A percentile compares a stretch with the other conserved stretches of the same genome.
These are phyloP conservation scores for grape (Vitis vinifera) DNA, from an alignment of 164 flowering plant species.

Conservation along the genomic window DNA sequence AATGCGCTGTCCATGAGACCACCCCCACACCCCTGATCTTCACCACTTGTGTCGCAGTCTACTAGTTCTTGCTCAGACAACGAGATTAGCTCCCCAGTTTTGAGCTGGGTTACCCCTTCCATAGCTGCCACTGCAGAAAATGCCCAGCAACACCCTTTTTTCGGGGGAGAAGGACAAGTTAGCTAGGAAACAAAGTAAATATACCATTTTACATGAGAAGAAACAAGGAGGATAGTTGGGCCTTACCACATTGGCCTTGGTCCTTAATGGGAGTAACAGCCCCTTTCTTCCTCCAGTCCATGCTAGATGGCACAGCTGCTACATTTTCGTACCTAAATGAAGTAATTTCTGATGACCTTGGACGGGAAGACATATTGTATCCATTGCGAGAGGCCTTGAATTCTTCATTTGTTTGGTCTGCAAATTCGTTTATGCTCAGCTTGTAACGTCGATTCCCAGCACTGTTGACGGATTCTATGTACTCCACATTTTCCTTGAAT, in stretches of 20 bases:
- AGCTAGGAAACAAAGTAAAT: background rate
- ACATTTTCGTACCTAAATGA: conserved; percentile 19
- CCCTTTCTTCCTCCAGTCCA: conserved; percentile 45
- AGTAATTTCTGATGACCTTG: background rate
- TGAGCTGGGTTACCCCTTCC: conserved; percentile 31
- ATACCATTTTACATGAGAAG: background rate
- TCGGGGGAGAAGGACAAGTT: background rate
- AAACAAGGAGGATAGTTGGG: background rate
- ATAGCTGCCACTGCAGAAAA: conserved; percentile 40
- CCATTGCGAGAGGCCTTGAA: conserved; percentile 16
- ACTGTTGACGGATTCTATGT: conserved; percentile 8
- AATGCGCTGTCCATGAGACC: conserved; percentile 36
- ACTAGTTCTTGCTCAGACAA: conserved; percentile 40
- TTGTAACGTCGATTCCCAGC: conserved; percentile 10
- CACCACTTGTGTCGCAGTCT: conserved; percentile 28
- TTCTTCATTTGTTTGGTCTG: conserved; percentile 29
- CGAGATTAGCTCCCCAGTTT: conserved; percentile 31
- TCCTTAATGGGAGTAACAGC: conserved; percentile 42
- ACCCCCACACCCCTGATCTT: conserved; percentile 33
- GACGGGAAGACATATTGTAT: background rate
- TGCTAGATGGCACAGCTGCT: conserved; percentile 5
- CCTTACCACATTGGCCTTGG: conserved; percentile 50
- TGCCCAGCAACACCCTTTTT: conserved; percentile 39
- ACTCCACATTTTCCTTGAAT: conserved; percentile 17
- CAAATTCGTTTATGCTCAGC: conserved; percentile 22